Conservation (phyloP, 2,329 filamentous ascomycete genomes). For the Fusarium buxicola region DNA sequence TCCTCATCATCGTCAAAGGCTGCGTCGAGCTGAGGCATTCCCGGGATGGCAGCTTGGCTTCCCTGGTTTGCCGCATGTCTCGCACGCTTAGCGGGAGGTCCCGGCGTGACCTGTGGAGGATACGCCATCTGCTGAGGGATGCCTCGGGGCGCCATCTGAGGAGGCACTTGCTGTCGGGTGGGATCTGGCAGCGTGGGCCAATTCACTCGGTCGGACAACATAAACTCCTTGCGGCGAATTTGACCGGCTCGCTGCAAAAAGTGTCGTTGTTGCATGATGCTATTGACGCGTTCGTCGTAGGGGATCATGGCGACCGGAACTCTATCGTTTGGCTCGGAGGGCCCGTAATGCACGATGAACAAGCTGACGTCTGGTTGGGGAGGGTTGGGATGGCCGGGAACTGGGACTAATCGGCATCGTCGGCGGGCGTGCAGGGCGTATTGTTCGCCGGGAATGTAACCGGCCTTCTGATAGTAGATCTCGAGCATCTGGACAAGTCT, state of each 20-base stretch:
- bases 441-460: conserved; percentile 81
- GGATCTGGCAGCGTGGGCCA: conserved; percentile 83
- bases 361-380: conserved; percentile 82
- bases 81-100: conserved; percentile 67
- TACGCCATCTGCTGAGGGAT: conserved; percentile 73
- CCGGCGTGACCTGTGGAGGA: conserved; percentile 62
- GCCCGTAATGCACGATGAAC: conserved; percentile 92
- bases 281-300: conserved; percentile 69
- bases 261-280: conserved; percentile 69
- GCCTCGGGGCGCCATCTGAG: conserved; percentile 58
- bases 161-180: conserved; percentile 63
- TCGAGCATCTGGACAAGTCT: conserved; percentile 76
- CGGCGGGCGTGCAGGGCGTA: conserved; percentile 81
- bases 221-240: conserved; percentile 91
- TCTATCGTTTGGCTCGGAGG: conserved; percentile 78
- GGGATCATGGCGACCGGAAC: conserved; percentile 76
- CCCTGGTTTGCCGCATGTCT: conserved; percentile 58
- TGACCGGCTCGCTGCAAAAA: conserved; percentile 81
- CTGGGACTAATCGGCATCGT: conserved; percentile 85
- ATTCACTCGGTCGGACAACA: conserved; percentile 88
- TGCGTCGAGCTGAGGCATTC: conserved; percentile 55
- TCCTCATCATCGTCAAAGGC: conserved; percentile 90
- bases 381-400: conserved; percentile 75
- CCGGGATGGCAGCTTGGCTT: conserved; percentile 53
- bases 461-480: conserved; percentile 83